These are phyloP conservation scores for Ceratobasidium sp. DNA, from an alignment of 1,284 basidiomycete species.

Conservation along the genomic window DNA sequence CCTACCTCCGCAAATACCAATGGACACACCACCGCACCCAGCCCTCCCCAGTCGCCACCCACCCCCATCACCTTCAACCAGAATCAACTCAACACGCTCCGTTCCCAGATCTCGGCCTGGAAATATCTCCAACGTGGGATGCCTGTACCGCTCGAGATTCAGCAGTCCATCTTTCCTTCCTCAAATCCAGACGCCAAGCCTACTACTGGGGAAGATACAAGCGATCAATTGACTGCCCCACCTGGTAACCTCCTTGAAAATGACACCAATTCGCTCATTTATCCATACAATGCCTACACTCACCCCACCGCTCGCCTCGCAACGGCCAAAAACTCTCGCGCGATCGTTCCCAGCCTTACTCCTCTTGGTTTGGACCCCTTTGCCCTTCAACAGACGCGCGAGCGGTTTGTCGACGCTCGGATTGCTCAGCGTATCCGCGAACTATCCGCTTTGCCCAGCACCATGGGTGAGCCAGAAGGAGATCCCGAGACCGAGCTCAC, in stretches of 20 bases:
- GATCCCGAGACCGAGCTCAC: slow-evolving; percentile 60
- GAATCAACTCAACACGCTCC: slow-evolving; percentile 84
- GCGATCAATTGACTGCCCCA: slow-evolving; percentile 45
- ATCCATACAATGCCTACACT: slow-evolving; percentile 94
- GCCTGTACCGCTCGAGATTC: slow-evolving; percentile 81
- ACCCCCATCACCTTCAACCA: slow-evolving; percentile 76
- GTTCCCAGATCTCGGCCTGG: slow-evolving; percentile 90
- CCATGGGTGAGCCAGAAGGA: slow-evolving; percentile 78
- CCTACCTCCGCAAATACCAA: slow-evolving; percentile 38
- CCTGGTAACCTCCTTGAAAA: slow-evolving; percentile 67
- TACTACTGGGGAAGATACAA: slow-evolving; percentile 44
- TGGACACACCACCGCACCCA: slow-evolving; percentile 40
- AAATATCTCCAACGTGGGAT: slow-evolving; percentile 81
- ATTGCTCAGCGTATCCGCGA: slow-evolving; percentile 90
- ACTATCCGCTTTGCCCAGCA: slow-evolving; percentile 83
- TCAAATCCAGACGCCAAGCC: slow-evolving; percentile 55
- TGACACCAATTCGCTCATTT: slow-evolving; percentile 80
- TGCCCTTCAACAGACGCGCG: slow-evolving; percentile 88
- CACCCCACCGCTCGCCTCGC: slow-evolving; percentile 79
- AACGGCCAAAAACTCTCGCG: slow-evolving; percentile 77
- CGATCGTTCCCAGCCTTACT: slow-evolving; percentile 88
- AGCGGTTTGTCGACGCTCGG: slow-evolving; percentile 88
- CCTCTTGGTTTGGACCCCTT: slow-evolving; percentile 94
- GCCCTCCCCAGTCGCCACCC: slow-evolving; percentile 59
- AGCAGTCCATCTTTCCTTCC: slow-evolving; percentile 75